Conservation (phyloP, 2,329 filamentous ascomycete species). For the Pseudogymnoascus pannorum region DNA sequence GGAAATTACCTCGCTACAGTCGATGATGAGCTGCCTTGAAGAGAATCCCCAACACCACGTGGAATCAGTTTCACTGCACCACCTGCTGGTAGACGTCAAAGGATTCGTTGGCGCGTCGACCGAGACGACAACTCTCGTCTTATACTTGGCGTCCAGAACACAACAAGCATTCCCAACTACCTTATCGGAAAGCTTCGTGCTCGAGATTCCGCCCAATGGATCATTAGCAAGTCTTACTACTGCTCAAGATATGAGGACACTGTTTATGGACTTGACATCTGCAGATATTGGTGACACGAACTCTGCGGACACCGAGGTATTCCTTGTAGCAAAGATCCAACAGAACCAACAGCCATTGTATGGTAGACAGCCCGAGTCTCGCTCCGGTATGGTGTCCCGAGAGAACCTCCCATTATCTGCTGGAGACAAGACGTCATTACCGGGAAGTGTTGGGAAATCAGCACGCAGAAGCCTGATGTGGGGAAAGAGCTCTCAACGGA, state of each 20-base stretch:
- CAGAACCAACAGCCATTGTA: conserved; percentile 23
- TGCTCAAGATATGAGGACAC: conserved; percentile 65
- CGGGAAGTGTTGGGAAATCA: conserved; percentile 41
- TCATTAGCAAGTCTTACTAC: conserved; percentile 58
- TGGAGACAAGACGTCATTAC: conserved; percentile 40
- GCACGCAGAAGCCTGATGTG: conserved; percentile 64
- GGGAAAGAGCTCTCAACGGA: conserved; percentile 50
- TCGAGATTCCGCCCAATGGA: conserved; percentile 70
- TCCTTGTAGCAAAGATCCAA: conserved; percentile 70
- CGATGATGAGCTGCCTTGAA: conserved; percentile 89
- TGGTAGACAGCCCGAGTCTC: conserved; percentile 22
- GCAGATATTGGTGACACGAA: conserved; percentile 47
- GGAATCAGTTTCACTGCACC: conserved; percentile 65
- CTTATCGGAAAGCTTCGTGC: conserved; percentile 75
- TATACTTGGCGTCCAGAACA: conserved; percentile 69
- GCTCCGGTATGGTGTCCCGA: conserved; percentile 20
- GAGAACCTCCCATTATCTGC: conserved; percentile 16
- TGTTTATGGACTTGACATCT: conserved; percentile 75
- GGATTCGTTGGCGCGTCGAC: conserved; percentile 69
- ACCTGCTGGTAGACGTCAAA: conserved; percentile 77
- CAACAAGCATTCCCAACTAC: conserved; percentile 55
- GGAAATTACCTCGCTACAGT: conserved; percentile 83
- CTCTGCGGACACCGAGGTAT: conserved; percentile 64
- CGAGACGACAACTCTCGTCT: conserved; percentile 67
- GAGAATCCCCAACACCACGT: conserved; percentile 62